phyloP scores from a whole-genome alignment of 2,329 filamentous ascomycete genomes.

The Parafenestella ontariensis region DNA sequence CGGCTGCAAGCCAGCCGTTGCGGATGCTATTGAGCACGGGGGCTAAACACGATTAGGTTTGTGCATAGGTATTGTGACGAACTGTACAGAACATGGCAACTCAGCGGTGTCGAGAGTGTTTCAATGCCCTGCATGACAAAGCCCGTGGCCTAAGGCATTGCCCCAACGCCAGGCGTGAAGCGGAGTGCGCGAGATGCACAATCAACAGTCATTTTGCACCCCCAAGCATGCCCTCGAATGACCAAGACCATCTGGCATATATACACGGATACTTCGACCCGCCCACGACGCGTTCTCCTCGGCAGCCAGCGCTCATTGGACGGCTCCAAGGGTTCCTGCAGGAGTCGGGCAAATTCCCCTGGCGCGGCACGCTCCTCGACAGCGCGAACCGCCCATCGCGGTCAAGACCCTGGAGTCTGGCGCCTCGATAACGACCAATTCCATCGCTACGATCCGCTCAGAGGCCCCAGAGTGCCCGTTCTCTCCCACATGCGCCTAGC shows the following conservation, averaged over 20 bases:
- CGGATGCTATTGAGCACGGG: background rate
- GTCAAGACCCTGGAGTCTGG: slow-evolving; percentile 14
- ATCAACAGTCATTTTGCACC: background rate
- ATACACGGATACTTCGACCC: background rate
- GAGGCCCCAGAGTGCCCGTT: slow-evolving; percentile 31
- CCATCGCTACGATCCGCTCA: slow-evolving; percentile 34
- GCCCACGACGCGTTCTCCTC: slow-evolving; percentile 3
- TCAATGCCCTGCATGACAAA: slow-evolving; percentile 4
- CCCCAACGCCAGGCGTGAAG: slow-evolving; percentile 1
- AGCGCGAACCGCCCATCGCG: slow-evolving; percentile 31
- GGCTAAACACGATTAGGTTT: background rate
- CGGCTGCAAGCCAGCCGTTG: slow-evolving; percentile 23
- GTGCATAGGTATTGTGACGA: slow-evolving; percentile 1
- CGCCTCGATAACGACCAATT: slow-evolving; percentile 40
- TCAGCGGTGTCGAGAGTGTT: slow-evolving; percentile 4
- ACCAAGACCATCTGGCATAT: background rate
- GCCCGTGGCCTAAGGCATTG: slow-evolving; percentile 5
- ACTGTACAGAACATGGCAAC: background rate
- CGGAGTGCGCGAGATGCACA: background rate
- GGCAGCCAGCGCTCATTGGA: slow-evolving; percentile 9
- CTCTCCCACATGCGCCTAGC: slow-evolving; percentile 30
- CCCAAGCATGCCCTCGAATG: slow-evolving; percentile 1
- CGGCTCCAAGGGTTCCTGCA: slow-evolving; percentile 34
- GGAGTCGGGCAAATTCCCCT: slow-evolving; percentile 17
- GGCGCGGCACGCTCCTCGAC: slow-evolving; percentile 29